phyloP scores from a whole-genome alignment of 192 early-diverging fungal genomes.

The Endogone sp. region DNA sequence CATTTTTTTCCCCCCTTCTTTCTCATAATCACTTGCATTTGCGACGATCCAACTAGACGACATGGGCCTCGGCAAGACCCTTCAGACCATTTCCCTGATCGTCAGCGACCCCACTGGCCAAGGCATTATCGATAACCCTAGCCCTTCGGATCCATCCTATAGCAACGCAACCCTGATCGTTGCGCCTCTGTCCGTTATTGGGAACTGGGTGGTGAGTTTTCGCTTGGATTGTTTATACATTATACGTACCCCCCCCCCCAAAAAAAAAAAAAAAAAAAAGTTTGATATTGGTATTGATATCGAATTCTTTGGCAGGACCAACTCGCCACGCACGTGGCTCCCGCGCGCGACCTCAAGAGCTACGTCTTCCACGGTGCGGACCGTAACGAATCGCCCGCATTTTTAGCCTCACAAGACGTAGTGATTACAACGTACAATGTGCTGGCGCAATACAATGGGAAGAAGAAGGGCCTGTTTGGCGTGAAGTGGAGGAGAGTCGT shows the following conservation, averaged over 20 bases:
- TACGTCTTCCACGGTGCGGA: constrained; percentile 53
- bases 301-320: constrained; percentile 5
- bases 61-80: constrained; percentile 86
- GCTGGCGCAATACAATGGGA: constrained; percentile 8
- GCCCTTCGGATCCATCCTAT: background rate
- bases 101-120: background rate
- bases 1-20: background rate
- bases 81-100: constrained; percentile 95
- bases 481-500: constrained; percentile 84
- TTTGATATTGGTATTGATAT: constrained; percentile 29
- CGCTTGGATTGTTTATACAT: constrained; percentile 29
- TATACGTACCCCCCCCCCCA: no score
- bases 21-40: no score
- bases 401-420: constrained; percentile 36
- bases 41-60: constrained; percentile 96
- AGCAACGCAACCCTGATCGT: constrained; percentile 49
- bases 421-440: constrained; percentile 49
- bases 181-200: constrained; percentile 47
- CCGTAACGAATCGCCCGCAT: constrained; percentile 27
- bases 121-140: background rate
- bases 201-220: constrained; percentile 55
- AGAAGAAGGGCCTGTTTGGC: constrained; percentile 41
- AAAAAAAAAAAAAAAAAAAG: no score
- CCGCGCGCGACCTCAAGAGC: constrained; percentile 33
- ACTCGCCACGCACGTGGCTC: constrained; percentile 20